Percentiles rank a stretch among this genome's conserved stretches.
These are phyloP conservation scores for Naumovozyma dairenensis DNA, from an alignment of 805 yeast species.

Conservation along the genomic window DNA sequence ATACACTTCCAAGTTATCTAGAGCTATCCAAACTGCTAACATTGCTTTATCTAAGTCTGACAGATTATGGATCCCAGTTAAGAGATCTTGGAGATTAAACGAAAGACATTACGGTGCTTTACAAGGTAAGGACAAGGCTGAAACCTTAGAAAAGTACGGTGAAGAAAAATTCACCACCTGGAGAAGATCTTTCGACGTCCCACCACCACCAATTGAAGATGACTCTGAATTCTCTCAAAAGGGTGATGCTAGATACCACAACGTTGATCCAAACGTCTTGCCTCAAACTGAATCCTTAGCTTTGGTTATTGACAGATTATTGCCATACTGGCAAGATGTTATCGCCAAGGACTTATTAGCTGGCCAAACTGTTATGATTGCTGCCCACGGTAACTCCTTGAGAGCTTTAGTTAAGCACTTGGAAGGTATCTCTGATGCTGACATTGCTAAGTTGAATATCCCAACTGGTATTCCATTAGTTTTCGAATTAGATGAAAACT, in stretches of 20 bases:
- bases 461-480: constrained; percentile 99
- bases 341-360: constrained; percentile 74
- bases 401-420: constrained; percentile 94
- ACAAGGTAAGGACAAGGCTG: constrained; percentile 98
- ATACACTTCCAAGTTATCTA: constrained; percentile 81
- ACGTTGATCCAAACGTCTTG: constrained; percentile 73
- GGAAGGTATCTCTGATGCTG: constrained; percentile 85
- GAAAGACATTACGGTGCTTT: constrained; percentile 99
- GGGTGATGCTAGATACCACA: constrained; percentile 76
- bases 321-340: constrained; percentile 94
- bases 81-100: constrained; percentile 95
- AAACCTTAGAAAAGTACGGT: constrained; percentile 78
- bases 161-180: constrained; percentile 88
- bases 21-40: constrained; percentile 97
- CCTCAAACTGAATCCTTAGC: constrained; percentile 93
- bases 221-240: constrained; percentile 74
- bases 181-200: constrained; percentile 96
- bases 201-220: constrained; percentile 83
- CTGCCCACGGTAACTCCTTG: constrained; percentile 98
- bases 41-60: constrained; percentile 84
- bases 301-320: constrained; percentile 89
- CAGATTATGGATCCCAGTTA: constrained; percentile 81
- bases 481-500: constrained; percentile 79
- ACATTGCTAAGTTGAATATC: constrained; percentile 88
- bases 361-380: constrained; percentile 85